Evolutionary conservation across 2,329 filamentous ascomycete genomes (phyloP).

Genomic region (Penicillium sp.): DNA sequence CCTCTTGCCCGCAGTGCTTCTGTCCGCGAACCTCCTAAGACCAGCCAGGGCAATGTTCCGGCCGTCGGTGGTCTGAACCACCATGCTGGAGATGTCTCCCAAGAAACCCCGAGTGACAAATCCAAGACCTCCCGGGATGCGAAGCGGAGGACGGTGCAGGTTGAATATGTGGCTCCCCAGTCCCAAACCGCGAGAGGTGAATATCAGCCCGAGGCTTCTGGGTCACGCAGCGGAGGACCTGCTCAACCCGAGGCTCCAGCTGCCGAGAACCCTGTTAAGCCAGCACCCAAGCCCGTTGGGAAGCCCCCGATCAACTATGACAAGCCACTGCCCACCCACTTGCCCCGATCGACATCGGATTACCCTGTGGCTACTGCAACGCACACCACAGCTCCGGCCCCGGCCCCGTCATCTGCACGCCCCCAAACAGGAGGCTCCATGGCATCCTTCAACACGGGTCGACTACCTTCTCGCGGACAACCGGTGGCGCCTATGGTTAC

Average conservation of each 20-base stretch:
- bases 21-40: conserved; percentile 81
- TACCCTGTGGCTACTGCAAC: conserved; percentile 55
- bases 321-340: conserved; percentile 51
- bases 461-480: conserved; percentile 76
- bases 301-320: conserved; percentile 22
- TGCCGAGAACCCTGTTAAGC: conserved; percentile 8
- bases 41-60: conserved; percentile 51
- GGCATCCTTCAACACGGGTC: conserved; percentile 59
- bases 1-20: conserved; percentile 82
- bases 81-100: conserved; percentile 74
- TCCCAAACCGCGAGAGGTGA: conserved; percentile 80
- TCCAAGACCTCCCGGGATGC: conserved; percentile 72
- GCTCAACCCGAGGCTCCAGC: conserved; percentile 6
- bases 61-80: conserved; percentile 64
- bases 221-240: conserved; percentile 11
- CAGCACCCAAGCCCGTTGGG: neutral
- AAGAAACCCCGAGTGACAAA: conserved; percentile 63
- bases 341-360: conserved; percentile 58
- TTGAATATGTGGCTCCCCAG: conserved; percentile 92
- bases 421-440: conserved; percentile 83
- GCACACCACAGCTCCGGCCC: conserved; percentile 20
- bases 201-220: conserved; percentile 16
- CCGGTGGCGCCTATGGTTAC: conserved; percentile 84
- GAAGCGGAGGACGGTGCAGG: conserved; percentile 92
- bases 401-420: conserved; percentile 51